Percentiles rank a stretch among this genome's conserved stretches.
phyloP scores from a whole-genome alignment of 192 early-diverging fungal species.

The Phlyctochytrium bullatum region DNA sequence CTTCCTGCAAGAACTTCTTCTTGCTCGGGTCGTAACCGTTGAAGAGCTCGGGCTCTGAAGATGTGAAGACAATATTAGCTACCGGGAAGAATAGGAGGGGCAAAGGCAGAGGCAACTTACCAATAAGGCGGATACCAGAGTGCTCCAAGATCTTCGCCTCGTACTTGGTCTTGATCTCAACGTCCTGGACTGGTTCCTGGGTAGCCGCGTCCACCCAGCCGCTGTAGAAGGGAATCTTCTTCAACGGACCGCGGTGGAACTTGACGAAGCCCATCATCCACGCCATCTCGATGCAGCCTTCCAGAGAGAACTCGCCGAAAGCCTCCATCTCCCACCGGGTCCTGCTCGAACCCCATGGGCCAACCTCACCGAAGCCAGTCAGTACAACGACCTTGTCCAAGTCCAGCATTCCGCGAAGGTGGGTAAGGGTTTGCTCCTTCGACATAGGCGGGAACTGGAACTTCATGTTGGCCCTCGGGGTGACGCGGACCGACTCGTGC shows the following conservation, averaged over 20 bases:
- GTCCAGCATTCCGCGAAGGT: constrained; percentile 75
- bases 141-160: constrained; percentile 86
- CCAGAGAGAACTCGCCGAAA: constrained; percentile 79
- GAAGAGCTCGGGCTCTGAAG: constrained; percentile 72
- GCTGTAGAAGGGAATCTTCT: constrained; percentile 71
- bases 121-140: constrained; percentile 86
- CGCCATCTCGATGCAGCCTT: constrained; percentile 94
- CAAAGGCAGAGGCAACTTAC: constrained; percentile 15
- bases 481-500: constrained; percentile 53
- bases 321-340: constrained; percentile 98
- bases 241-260: constrained; percentile 79
- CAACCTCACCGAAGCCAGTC: constrained; percentile 92
- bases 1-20: constrained; percentile 85
- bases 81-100: constrained; percentile 1
- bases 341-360: constrained; percentile 83
- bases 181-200: constrained; percentile 79
- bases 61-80: not conserved
- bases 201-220: constrained; percentile 93
- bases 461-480: constrained; percentile 84
- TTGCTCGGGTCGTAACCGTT: constrained; percentile 82
- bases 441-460: constrained; percentile 73
- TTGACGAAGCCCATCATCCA: constrained; percentile 97
- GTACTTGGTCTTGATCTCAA: constrained; percentile 86
- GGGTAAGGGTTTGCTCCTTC: constrained; percentile 59
- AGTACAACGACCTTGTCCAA: constrained; percentile 90